Evolutionary conservation across 257 asterid species (phyloP).

Genomic region (Coffea eugenioides): DNA sequence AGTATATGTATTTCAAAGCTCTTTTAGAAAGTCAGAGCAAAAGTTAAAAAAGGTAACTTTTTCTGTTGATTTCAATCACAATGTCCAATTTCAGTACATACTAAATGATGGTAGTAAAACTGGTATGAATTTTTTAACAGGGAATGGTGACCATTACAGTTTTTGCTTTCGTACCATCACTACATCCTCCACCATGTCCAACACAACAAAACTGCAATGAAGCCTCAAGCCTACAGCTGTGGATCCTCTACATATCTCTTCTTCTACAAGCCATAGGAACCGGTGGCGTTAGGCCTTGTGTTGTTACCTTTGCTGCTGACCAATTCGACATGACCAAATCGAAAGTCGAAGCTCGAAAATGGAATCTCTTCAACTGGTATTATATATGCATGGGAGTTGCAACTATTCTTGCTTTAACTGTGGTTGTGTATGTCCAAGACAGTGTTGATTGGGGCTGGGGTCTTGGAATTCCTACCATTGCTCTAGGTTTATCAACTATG

Average conservation of each 20-base stretch:
- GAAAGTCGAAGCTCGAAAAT: slow-evolving; percentile 39
- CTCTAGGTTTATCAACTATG: slow-evolving; percentile 55
- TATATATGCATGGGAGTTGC: slow-evolving; percentile 73
- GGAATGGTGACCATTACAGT: slow-evolving; percentile 67
- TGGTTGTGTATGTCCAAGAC: slow-evolving; percentile 83
- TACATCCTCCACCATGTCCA: slow-evolving; percentile 81
- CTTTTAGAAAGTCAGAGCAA: too few species aligned
- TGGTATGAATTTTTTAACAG: slow-evolving; percentile 27
- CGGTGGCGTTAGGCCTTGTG: slow-evolving; percentile 82
- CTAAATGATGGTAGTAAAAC: too few species aligned
- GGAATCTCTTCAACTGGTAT: slow-evolving; percentile 89
- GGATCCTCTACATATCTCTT: slow-evolving; percentile 58
- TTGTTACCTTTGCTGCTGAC: slow-evolving; percentile 77
- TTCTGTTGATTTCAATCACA: too few species aligned
- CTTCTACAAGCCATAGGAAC: slow-evolving; percentile 66
- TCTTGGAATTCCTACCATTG: slow-evolving; percentile 79
- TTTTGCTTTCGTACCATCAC: slow-evolving; percentile 59
- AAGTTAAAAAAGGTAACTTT: too few species aligned
- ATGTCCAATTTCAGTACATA: too few species aligned
- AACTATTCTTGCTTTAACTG: slow-evolving; percentile 62
- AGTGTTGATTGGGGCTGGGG: slow-evolving; percentile 89
- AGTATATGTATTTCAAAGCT: too few species aligned
- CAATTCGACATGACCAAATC: slow-evolving; percentile 70
- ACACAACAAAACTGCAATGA: slow-evolving; percentile 65
- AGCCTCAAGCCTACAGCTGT: slow-evolving; percentile 63